Base-by-base conservation (phyloP, 2,329 filamentous ascomycete genomes). In the Aschersonia sp. region DNA sequence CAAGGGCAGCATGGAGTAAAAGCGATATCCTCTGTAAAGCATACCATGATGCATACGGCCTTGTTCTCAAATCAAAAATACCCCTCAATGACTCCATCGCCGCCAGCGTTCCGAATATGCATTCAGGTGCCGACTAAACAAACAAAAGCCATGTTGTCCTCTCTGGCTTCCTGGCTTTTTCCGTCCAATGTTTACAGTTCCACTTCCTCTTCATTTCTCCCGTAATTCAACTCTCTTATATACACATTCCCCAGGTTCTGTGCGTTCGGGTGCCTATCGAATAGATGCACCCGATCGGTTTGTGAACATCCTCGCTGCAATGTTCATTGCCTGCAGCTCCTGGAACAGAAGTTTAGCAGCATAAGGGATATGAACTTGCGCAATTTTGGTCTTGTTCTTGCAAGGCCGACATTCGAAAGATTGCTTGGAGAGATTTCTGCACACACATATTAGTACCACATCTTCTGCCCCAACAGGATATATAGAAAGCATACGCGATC, bases 311-410 rank as follows among this genome's bases (percentile, higher is more conserved):
- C 92, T 83, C 32, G 91, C 84, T 9, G 92, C 91, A 65, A 98
- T 97, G 66, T 97, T 97, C 92, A 98, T 98, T 45, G 89, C 84
- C 62, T 89, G 87, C 56, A 98, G 72, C 71, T 98, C 92, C 72
- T 98, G 92, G 82, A 98, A 98, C 46, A 98, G 79, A 45, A 98
- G 75, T 72, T 98, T 98, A 51, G 92, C 92, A 2, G 92, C 92
- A 63, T 98, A 98, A 0, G 92, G 92, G 54, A 98, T 94, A 64
- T 97, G 88, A 49, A 98, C 85, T 67, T 98, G 92, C 4, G 91
- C 92, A 65, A 98, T 97, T 71, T 87, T 89, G 53, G 91, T 96
- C 78, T 97, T 97, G 75, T 98, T 98, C 73, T 94, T 92, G 78
- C 92, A 98, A 35, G 92, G 88, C 48, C 92, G 80, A 68, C 92